A percentile compares a stretch with the other conserved stretches of the same genome.
Conservation (phyloP, 202 grass and related monocot genomes). For the Zizania palustris region DNA sequence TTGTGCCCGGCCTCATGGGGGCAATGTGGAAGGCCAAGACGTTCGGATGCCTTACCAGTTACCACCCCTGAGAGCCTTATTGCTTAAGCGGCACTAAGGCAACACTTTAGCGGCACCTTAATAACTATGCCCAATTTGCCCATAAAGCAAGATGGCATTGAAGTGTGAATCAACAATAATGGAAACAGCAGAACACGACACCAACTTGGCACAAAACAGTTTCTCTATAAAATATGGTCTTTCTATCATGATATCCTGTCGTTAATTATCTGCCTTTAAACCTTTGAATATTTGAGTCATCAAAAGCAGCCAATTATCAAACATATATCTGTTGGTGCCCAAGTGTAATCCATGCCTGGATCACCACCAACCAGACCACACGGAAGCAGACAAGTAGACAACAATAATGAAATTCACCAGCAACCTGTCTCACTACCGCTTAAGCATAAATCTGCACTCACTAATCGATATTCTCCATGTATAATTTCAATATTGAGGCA, state of each 20-base stretch:
- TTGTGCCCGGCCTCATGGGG: no score
- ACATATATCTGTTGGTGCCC: not conserved
- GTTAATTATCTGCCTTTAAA: not conserved
- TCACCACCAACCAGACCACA: not conserved
- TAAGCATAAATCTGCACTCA: conserved; percentile 1
- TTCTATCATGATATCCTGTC: not conserved
- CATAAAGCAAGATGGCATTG: not conserved
- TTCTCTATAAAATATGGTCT: not conserved
- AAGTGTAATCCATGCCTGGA: not conserved
- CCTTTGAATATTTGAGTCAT: not conserved
- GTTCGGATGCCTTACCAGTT: no score
- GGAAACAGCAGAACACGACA: conserved; percentile 14
- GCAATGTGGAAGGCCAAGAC: no score
- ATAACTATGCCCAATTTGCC: no score
- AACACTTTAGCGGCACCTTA: no score
- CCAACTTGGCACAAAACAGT: not conserved
- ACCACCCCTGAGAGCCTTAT: no score
- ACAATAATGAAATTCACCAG: not conserved
- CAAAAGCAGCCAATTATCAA: not conserved
- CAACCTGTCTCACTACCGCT: not conserved
- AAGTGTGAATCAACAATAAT: not conserved
- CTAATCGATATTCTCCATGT: not conserved
- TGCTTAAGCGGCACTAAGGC: no score
- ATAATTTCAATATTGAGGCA: not conserved
- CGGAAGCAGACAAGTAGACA: not conserved